Percentiles rank a stretch among this genome's conserved stretches.
These are phyloP conservation scores for Iris macrosiphon DNA, from an alignment of 106 monocot species.

Conservation along the genomic window DNA sequence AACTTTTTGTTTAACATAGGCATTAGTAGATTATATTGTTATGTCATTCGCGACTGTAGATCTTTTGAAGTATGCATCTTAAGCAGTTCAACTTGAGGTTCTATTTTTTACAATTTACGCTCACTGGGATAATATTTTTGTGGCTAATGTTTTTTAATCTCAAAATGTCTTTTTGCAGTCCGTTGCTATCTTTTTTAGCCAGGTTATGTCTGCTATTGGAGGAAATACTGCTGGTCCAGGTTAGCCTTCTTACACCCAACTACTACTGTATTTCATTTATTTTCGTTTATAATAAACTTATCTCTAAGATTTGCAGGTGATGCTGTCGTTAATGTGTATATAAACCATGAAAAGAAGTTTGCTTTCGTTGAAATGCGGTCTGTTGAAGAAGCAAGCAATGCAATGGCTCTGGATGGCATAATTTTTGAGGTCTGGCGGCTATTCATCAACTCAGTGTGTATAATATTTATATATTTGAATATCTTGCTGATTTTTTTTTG, in stretches of 20 bases:
- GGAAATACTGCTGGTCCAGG: constrained; percentile 99
- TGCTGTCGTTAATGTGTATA: constrained; percentile 97
- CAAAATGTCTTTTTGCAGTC: constrained; percentile 63
- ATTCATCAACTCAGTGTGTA: neutral
- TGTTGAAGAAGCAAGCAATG: constrained; percentile 98
- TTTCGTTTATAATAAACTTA: neutral
- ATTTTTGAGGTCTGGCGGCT: constrained; percentile 74
- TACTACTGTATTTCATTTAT: neutral
- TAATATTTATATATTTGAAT: neutral
- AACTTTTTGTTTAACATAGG: no score
- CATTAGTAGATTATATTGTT: no score
- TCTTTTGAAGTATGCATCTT: no score
- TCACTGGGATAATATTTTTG: no score
- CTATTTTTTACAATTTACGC: no score
- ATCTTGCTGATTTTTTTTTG: constrained; percentile 13
- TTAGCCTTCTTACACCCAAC: constrained; percentile 14
- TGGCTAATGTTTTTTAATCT: no score
- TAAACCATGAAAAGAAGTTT: constrained; percentile 99
- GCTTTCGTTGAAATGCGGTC: constrained; percentile 99
- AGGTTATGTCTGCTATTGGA: constrained; percentile 92
- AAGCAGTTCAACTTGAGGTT: no score
- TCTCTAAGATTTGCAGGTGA: constrained; percentile 45
- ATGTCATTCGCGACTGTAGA: no score
- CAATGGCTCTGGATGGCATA: constrained; percentile 97
- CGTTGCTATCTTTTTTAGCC: constrained; percentile 91